Conservation (phyloP, 179 eudicot species). For the Beta lomatogona region DNA sequence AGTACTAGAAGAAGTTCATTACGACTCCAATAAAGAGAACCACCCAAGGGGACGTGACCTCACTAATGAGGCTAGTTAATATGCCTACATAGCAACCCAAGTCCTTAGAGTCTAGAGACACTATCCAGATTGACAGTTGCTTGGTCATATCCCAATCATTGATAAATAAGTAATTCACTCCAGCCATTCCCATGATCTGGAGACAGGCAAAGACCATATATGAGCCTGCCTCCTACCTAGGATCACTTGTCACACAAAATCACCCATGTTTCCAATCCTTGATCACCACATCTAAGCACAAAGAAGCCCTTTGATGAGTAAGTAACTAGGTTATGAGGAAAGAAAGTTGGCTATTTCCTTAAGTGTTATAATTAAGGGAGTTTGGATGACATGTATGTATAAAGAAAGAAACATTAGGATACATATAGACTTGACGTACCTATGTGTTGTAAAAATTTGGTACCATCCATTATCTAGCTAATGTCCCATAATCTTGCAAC, state of each 20-base stretch:
- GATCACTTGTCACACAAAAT: constrained; percentile 6
- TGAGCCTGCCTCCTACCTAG: constrained; percentile 18
- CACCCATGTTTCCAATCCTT: neutral
- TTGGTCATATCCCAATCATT: constrained; percentile 19
- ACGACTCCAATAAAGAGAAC: constrained; percentile 2
- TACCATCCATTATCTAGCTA: too few species aligned
- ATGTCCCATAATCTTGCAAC: too few species aligned
- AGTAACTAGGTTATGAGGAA: too few species aligned
- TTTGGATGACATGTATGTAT: too few species aligned
- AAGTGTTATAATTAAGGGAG: too few species aligned
- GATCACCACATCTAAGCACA: neutral
- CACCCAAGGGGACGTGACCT: constrained; percentile 18
- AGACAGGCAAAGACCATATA: constrained; percentile 29
- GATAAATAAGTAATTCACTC: constrained; percentile 29
- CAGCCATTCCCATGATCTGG: constrained; percentile 25
- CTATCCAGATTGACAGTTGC: constrained; percentile 13
- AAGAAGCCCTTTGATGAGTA: neutral
- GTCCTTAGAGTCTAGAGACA: constrained; percentile 4
- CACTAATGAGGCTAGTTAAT: neutral
- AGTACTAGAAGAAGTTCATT: constrained; percentile 14
- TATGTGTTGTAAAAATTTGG: too few species aligned
- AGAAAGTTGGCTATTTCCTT: too few species aligned
- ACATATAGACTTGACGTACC: too few species aligned
- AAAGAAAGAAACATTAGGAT: too few species aligned
- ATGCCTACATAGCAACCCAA: constrained; percentile 1